A percentile compares a stretch with the other conserved stretches of the same genome.
Conservation (phyloP, 331 rosid species). For the Phaseolus coccineus region DNA sequence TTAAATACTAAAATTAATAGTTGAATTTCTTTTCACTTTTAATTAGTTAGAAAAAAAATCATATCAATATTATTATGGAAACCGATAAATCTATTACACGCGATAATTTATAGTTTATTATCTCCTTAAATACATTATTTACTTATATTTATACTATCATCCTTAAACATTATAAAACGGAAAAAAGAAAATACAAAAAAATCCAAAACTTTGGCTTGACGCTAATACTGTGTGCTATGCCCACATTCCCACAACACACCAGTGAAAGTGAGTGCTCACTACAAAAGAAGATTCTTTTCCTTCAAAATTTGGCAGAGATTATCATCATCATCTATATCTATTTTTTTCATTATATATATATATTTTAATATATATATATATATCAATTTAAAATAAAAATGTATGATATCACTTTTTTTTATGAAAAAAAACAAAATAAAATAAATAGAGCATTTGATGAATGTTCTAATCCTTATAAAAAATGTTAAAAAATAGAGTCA, state of each 20-base stretch:
- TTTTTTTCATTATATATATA: too few relatives aligned
- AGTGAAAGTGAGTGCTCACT: conserved; percentile 23
- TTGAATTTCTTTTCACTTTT: background rate
- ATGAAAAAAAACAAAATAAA: too few relatives aligned
- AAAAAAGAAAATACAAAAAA: background rate
- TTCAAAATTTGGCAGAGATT: background rate
- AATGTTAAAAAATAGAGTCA: too few relatives aligned
- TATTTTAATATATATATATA: too few relatives aligned
- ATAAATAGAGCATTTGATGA: too few relatives aligned
- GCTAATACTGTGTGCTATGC: background rate
- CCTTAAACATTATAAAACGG: background rate
- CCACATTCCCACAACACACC: background rate
- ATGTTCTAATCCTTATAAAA: too few relatives aligned
- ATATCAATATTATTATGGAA: background rate
- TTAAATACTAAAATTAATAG: background rate
- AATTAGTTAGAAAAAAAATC: background rate
- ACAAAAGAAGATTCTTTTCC: conserved; percentile 19
- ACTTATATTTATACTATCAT: background rate
- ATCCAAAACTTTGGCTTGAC: conserved; percentile 2
- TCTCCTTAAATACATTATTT: too few relatives aligned
- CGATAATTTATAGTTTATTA: too few relatives aligned
- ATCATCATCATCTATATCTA: too few relatives aligned
- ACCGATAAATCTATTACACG: background rate
- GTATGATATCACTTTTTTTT: too few relatives aligned
- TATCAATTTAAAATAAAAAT: too few relatives aligned